phyloP scores from a whole-genome alignment of 73 alveolate species.

The Stentor coeruleus region DNA sequence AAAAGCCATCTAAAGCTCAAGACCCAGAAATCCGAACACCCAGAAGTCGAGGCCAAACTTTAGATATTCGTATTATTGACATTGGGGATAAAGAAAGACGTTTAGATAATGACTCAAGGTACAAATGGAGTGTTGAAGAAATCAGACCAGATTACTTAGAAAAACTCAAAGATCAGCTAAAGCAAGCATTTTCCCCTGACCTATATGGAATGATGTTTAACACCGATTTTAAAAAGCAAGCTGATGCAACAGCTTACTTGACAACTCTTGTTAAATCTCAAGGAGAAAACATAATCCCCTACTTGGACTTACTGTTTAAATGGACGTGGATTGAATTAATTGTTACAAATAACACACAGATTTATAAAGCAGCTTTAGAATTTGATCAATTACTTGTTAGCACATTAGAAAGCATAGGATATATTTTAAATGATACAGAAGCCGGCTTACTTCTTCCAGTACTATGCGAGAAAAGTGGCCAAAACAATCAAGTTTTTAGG shows the following conservation, averaged over 20 bases:
- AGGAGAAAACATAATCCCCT: slow-evolving; percentile 28
- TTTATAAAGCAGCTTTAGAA: slow-evolving; percentile 40
- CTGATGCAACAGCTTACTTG: slow-evolving; percentile 40
- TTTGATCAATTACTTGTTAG: slow-evolving; percentile 28
- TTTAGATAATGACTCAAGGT: slow-evolving; percentile 61
- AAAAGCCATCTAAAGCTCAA: not conserved
- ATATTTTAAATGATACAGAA: slow-evolving; percentile 42
- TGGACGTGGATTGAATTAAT: slow-evolving; percentile 37
- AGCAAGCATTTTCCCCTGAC: slow-evolving; percentile 22
- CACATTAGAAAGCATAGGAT: slow-evolving; percentile 28
- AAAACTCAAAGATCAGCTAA: slow-evolving; percentile 40
- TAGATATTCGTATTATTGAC: not conserved
- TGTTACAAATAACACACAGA: slow-evolving; percentile 40
- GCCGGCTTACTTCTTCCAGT: slow-evolving; percentile 39
- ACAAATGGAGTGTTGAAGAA: slow-evolving; percentile 63
- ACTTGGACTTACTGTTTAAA: slow-evolving; percentile 44
- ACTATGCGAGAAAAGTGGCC: slow-evolving; percentile 49
- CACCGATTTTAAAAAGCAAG: slow-evolving; percentile 49
- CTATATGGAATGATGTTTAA: slow-evolving; percentile 38
- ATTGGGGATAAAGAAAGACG: slow-evolving; percentile 73
- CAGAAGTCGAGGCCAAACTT: slow-evolving; percentile 11
- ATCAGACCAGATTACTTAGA: slow-evolving; percentile 66
- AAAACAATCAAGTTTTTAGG: slow-evolving; percentile 40
- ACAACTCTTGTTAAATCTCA: slow-evolving; percentile 19
- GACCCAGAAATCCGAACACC: not conserved